Conservation (phyloP, 2,329 filamentous ascomycete genomes). For the Fusarium albosuccineum region DNA sequence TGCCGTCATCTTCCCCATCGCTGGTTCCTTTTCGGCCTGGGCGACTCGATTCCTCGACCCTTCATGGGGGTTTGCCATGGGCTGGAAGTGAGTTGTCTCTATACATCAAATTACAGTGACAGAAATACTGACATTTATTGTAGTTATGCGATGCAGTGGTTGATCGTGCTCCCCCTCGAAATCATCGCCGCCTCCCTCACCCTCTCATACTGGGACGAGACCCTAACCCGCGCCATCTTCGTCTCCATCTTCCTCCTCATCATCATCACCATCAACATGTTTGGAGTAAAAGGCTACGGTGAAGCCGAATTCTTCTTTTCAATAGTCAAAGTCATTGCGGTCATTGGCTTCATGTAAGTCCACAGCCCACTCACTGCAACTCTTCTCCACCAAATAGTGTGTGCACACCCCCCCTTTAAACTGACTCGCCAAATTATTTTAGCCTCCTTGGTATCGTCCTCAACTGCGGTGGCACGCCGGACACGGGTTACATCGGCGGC, state of each 20-base stretch:
- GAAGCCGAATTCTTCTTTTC: constrained; percentile 92
- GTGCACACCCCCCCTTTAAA: neutral
- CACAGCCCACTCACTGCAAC: too few species aligned
- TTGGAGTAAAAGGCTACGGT: constrained; percentile 89
- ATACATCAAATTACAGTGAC: neutral
- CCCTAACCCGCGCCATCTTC: constrained; percentile 78
- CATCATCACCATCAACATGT: constrained; percentile 87
- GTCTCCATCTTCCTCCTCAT: constrained; percentile 83
- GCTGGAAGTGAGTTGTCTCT: constrained; percentile 79
- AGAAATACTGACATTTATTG: constrained; percentile 13
- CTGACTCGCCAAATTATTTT: constrained; percentile 27
- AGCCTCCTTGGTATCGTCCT: constrained; percentile 88
- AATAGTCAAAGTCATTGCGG: constrained; percentile 85
- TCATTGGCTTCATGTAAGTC: constrained; percentile 87
- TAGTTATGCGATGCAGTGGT: constrained; percentile 89
- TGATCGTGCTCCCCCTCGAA: constrained; percentile 85
- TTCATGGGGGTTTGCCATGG: constrained; percentile 95
- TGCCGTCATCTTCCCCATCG: constrained; percentile 89
- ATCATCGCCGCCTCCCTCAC: constrained; percentile 90
- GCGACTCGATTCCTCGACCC: constrained; percentile 94
- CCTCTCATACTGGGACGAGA: constrained; percentile 81
- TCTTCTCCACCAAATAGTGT: neutral
- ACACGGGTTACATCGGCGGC: constrained; percentile 83
- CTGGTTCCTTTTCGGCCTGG: constrained; percentile 92
- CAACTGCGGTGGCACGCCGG: constrained; percentile 82